phyloP scores from a whole-genome alignment of 805 yeast species.

The Metschnikowia cubensis region DNA sequence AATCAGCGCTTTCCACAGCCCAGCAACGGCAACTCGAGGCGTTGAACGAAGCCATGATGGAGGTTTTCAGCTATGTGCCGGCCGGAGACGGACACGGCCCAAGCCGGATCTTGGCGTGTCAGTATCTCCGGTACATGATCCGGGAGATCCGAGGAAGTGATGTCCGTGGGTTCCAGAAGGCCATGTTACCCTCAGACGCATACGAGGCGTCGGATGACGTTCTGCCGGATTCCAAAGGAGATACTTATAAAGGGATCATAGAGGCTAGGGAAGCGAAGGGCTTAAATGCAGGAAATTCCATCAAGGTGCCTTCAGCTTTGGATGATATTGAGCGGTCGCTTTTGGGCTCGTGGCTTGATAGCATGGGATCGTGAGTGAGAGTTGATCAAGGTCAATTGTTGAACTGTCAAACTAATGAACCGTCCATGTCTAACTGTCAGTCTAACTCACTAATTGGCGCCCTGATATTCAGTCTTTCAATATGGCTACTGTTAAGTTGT shows the following conservation, averaged over 20 bases:
- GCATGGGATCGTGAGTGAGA: slow-evolving; percentile 14
- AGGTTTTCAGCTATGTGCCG: neutral
- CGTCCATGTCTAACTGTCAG: no score
- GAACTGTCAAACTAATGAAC: no score
- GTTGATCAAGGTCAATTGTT: no score
- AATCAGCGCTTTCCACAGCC: slow-evolving; percentile 14
- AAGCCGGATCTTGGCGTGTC: slow-evolving; percentile 31
- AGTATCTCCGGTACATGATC: slow-evolving; percentile 36
- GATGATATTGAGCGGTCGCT: slow-evolving; percentile 42
- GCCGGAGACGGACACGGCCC: neutral
- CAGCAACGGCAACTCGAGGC: slow-evolving; percentile 9
- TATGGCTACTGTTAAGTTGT: no score
- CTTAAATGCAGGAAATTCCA: neutral
- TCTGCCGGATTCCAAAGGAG: no score
- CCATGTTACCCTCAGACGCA: slow-evolving; percentile 28
- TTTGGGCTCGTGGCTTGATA: slow-evolving; percentile 40
- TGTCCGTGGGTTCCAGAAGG: slow-evolving; percentile 23
- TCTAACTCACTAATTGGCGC: no score
- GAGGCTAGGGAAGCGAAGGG: no score
- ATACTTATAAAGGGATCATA: no score
- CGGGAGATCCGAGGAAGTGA: slow-evolving; percentile 30
- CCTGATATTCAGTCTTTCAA: no score
- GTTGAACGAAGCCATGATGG: neutral
- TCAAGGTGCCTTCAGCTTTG: slow-evolving; percentile 8
- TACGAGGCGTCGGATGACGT: neutral